Evolutionary conservation across 2,329 filamentous ascomycete species (phyloP).

Genomic region (Colletotrichum noveboracense): DNA sequence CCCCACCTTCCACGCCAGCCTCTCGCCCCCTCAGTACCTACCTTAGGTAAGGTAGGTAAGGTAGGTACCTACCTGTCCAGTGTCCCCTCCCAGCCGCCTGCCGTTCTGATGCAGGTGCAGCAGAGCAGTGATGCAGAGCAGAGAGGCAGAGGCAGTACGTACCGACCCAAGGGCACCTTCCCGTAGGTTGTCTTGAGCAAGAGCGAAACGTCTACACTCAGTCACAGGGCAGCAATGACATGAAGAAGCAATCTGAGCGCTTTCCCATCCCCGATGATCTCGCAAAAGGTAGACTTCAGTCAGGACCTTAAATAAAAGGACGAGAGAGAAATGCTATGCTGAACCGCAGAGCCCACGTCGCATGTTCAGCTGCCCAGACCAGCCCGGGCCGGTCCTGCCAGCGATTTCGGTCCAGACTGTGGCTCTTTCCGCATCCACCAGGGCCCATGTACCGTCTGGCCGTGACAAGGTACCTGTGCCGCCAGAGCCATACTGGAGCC

Average conservation of each 20-base stretch:
- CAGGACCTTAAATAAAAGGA: background rate
- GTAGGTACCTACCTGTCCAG: background rate
- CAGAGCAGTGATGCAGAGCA: background rate
- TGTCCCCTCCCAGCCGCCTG: background rate
- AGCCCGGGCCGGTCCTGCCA: conserved; percentile 6
- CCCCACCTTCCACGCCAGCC: conserved; percentile 7
- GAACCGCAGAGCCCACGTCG: background rate
- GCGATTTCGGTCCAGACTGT: conserved; percentile 13
- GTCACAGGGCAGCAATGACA: background rate
- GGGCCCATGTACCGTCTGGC: background rate
- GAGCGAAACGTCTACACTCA: background rate
- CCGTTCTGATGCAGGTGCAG: background rate
- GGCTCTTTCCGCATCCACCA: background rate
- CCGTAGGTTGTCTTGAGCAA: background rate
- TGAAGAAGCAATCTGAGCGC: background rate
- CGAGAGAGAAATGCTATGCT: background rate
- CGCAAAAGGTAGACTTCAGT: background rate
- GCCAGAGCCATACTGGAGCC: background rate
- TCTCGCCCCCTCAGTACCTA: background rate
- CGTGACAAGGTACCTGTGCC: background rate
- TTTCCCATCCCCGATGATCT: background rate
- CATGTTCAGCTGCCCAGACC: background rate
- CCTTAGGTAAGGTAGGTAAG: no score
- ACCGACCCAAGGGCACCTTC: background rate
- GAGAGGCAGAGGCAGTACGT: background rate